Evolutionary conservation across 2,329 filamentous ascomycete species (phyloP).

Genomic region (Beauveria caledonica): DNA sequence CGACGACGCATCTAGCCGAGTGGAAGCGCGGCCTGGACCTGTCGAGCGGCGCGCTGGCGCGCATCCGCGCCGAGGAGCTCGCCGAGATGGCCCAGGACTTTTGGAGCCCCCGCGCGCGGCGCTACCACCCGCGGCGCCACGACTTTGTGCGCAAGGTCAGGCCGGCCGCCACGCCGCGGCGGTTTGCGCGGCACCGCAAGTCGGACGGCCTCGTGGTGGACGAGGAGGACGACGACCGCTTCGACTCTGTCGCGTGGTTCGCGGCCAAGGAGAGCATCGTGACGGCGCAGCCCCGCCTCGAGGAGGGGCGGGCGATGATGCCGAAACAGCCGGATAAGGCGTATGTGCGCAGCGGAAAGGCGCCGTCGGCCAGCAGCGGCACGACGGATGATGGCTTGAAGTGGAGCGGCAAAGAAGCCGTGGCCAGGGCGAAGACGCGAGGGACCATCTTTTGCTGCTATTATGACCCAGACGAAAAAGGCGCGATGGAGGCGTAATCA

Average conservation of each 20-base stretch:
- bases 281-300: neutral
- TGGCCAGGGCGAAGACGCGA: conserved; percentile 1
- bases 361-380: neutral
- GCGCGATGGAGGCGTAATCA: neutral
- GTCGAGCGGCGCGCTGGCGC: conserved; percentile 22
- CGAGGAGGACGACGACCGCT: conserved; percentile 31
- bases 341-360: neutral
- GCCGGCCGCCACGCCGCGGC: conserved; percentile 27
- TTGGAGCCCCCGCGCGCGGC: conserved; percentile 27
- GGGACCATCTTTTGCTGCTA: conserved; percentile 10
- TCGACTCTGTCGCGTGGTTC: conserved; percentile 22
- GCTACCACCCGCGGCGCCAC: conserved; percentile 30
- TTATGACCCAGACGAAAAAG: conserved; percentile 7
- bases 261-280: conserved; percentile 1
- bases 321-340: neutral
- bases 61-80: conserved; percentile 27
- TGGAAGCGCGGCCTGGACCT: conserved; percentile 30
- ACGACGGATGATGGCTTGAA: neutral
- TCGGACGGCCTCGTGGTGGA: conserved; percentile 14
- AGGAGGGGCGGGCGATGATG: neutral
- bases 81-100: conserved; percentile 35
- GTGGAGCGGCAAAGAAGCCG: neutral
- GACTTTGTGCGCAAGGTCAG: conserved; percentile 34
- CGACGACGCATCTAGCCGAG: neutral
- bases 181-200: conserved; percentile 31